These are phyloP conservation scores for Aurinia saxatilis DNA, from an alignment of 345 rosid genomes.

Conservation along the genomic window DNA sequence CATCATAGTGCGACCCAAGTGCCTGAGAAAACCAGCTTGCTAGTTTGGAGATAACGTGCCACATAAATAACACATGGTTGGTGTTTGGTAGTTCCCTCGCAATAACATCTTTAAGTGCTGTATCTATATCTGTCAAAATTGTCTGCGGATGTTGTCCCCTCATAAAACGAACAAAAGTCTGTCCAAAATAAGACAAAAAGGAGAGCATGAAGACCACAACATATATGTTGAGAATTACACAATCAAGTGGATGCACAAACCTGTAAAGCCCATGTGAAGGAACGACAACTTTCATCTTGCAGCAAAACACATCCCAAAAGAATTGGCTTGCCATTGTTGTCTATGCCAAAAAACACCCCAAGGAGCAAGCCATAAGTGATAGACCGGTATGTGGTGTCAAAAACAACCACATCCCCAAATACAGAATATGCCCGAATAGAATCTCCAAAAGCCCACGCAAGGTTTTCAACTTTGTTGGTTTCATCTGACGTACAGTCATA, in stretches of 20 bases:
- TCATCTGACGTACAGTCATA: conserved; percentile 65
- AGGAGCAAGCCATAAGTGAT: conserved; percentile 77
- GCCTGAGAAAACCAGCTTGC: conserved; percentile 74
- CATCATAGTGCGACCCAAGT: conserved; percentile 68
- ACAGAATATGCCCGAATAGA: conserved; percentile 46
- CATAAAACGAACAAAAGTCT: conserved; percentile 83
- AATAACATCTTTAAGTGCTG: conserved; percentile 70
- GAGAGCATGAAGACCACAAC: conserved; percentile 21
- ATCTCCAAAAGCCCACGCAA: conserved; percentile 83
- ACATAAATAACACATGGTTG: conserved; percentile 57
- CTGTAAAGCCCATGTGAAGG: conserved; percentile 95
- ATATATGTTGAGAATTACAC: conserved; percentile 27
- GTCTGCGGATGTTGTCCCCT: conserved; percentile 74
- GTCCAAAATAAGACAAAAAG: conserved; percentile 44
- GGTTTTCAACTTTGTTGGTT: conserved; percentile 62
- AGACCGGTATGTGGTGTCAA: conserved; percentile 71
- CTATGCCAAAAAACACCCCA: conserved; percentile 78
- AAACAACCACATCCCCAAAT: conserved; percentile 72
- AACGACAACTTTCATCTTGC: conserved; percentile 62
- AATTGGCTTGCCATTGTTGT: conserved; percentile 57
- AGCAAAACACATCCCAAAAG: conserved; percentile 75
- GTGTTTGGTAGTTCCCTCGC: conserved; percentile 75
- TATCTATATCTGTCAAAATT: conserved; percentile 73
- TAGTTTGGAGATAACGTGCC: conserved; percentile 67
- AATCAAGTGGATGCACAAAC: conserved; percentile 46